Evolutionary conservation across 176 grass and related monocot genomes (phyloP), one percentile per base, ranked within the genome.

Genomic region (Panicum miliaceum): DNA sequence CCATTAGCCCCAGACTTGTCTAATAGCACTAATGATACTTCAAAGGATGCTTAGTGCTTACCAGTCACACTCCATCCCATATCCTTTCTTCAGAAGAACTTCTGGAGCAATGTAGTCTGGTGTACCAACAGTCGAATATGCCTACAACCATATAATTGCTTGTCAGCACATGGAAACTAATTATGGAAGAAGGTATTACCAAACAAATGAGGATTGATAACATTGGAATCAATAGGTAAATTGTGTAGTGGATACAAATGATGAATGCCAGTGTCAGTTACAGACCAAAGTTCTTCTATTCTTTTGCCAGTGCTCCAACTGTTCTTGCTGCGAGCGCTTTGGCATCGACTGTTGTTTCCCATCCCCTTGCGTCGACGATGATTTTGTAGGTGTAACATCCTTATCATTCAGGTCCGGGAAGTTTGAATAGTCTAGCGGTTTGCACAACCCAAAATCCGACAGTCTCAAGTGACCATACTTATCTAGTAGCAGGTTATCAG

Each of bases 41-140:
- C 8, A 83, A 58, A 75, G 26, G 69, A 84, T 48, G 54, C 68
- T 82, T 92, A 92, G 59, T 42, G 63, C 73, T 88, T 92, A 99
- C 96, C 96, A 99, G 75, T 99, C 96, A 70, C 93, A 99, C 81
- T 99, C 96, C 88, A 96, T 96, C 26, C 89, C 96, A 88, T 99
- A 99, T 11, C 96, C 96, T 83, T 96, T 98, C 83, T 98, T 98
- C 37, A 98, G 78, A 83, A 98, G 90, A 87, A 97, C 95, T 91
- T 97, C 95, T 69, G 95, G 92, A 56, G 92, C 96, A 89, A 99
- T 99, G 86, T 98, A 98, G 73, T 99, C 96, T 50, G 96, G 96
- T 71, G 96, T 99, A 74, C 96, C 96, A 70, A 99, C 93, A 83
- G 93, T 99, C 53, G 96, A 99, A 85, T 99, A 99, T 57, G 96